Conservation (phyloP, 805 yeast species). For the Priceomyces medius region DNA sequence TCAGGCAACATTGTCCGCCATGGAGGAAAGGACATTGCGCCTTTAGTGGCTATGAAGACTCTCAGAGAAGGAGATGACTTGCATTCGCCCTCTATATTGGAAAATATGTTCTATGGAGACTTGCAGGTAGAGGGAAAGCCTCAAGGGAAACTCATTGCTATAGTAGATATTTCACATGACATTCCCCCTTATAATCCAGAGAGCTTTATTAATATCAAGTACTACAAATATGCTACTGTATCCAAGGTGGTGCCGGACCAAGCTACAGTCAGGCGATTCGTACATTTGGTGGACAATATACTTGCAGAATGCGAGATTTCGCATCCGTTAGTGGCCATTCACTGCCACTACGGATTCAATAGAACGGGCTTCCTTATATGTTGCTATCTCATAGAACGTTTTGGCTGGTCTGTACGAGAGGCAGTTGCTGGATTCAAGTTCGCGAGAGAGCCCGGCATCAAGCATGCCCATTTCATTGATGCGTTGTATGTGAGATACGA, state of each 20-base stretch:
- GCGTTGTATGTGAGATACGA: constrained; percentile 67
- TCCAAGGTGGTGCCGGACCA: constrained; percentile 73
- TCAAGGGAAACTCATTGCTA: constrained; percentile 47
- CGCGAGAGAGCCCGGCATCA: constrained; percentile 70
- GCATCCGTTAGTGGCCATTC: constrained; percentile 56
- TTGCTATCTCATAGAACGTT: constrained; percentile 60
- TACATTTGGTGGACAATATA: constrained; percentile 51
- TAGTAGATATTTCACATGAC: constrained; percentile 69
- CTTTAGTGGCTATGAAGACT: constrained; percentile 72
- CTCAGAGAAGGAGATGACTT: constrained; percentile 58
- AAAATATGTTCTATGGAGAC: constrained; percentile 38
- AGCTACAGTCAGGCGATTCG: constrained; percentile 55
- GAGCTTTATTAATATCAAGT: constrained; percentile 51
- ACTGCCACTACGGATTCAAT: constrained; percentile 82
- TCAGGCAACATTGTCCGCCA: constrained; percentile 41
- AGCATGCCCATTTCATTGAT: constrained; percentile 75
- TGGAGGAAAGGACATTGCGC: constrained; percentile 36
- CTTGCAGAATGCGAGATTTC: constrained; percentile 17
- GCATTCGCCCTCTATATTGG: constrained; percentile 61
- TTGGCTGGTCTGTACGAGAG: constrained; percentile 59
- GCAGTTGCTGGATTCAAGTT: constrained; percentile 58
- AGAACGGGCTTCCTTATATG: constrained; percentile 74
- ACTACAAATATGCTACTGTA: constrained; percentile 74
- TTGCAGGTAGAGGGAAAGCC: constrained; percentile 11
- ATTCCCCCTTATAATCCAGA: constrained; percentile 70